Base-by-base conservation (phyloP, 106 monocot genomes). In the Platanthera zijinensis region DNA sequence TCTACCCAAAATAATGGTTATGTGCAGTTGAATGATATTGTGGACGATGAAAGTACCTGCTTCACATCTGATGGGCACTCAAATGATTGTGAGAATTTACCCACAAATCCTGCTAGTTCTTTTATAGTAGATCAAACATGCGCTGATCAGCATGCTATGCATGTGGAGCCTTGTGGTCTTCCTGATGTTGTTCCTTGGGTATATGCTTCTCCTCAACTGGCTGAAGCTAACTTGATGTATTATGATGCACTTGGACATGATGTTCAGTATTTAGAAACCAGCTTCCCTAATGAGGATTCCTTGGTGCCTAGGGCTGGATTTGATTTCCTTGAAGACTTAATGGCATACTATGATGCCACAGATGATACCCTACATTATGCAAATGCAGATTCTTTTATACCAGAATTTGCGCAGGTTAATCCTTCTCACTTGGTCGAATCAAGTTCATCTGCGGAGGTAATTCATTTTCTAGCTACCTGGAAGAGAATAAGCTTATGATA, bases 331-430 rank as follows among this genome's bases (percentile, higher is more conserved):
- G 59, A 61, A 19, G 59, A 61, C n/a, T 61, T 61, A 61, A 61
- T 61, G 21, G 59, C 59, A n/a, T 61, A 61, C 11, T 61, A 61
- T 61, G 59, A 61, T 61, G 59, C 59, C 59, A 61, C 59, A 61
- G 59, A 61, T 19, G 59, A 61, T 61, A 61, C n/a, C 59, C 21
- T 61, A 19, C n/a, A 61, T 8, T 61, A 61, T 61, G 7, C 18
- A 4, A 6, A 5, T 18, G 5, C 19, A 21, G 18, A 18, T 61
- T 61, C 59, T 8, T 19, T 61, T 19, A 6, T 19, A 19, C 59
- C 59, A 61, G 39, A 39, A 39, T 39, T 0, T 39, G 39, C 39
- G 3, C 39, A 39, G 39, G 39, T 39, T 39, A 39, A 39, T 39
- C 39, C 39, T 39, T 39, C 39, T 39, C 39, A 39, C 39, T 21